Evolutionary conservation across 306 rosid genomes (phyloP).

Genomic region (Potentilla sterilis): DNA sequence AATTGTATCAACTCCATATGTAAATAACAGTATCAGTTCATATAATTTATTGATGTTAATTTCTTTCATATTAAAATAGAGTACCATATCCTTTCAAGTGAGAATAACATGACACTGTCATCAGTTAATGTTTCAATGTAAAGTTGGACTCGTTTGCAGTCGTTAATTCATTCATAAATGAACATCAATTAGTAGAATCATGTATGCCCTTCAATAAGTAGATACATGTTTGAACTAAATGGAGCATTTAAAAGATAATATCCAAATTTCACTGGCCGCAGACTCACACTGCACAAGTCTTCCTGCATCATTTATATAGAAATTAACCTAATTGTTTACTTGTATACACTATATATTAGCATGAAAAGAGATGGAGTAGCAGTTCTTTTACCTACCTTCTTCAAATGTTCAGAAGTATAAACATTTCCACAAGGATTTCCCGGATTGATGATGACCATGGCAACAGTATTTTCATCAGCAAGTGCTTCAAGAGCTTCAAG

Average conservation of each 20-base stretch:
- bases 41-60: not conserved
- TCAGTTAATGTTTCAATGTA: not conserved
- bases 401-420: conserved; percentile 25
- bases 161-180: not conserved
- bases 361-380: not conserved
- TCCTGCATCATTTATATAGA: not conserved
- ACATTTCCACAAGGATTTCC: conserved; percentile 42
- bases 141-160: not conserved
- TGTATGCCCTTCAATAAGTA: not conserved
- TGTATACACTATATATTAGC: not conserved
- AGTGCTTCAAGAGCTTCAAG: conserved; percentile 29
- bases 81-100: not conserved
- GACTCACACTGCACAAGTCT: not conserved
- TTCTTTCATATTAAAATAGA: not conserved
- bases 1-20: not conserved
- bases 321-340: not conserved
- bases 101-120: not conserved
- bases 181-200: not conserved
- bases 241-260: not conserved
- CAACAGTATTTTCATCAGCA: conserved; percentile 31
- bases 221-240: not conserved
- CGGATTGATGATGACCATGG: conserved; percentile 36
- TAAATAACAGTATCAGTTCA: not conserved
- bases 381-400: conserved; percentile 14
- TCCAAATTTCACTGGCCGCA: not conserved